Conservation (phyloP, 179 eudicot species). For the Heliamphora pulchella region DNA sequence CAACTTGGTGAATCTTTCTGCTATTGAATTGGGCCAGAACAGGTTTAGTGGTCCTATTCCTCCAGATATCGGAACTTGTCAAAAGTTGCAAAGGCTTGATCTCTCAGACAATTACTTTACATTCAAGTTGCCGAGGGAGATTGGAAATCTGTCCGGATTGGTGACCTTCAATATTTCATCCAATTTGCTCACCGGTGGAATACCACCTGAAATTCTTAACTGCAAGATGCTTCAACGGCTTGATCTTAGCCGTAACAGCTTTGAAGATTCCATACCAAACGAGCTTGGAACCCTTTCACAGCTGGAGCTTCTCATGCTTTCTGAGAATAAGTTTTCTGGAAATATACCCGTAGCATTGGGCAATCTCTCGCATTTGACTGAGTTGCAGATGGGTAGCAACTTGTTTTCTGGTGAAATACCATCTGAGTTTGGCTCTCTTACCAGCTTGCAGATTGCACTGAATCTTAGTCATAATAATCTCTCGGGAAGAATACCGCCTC, state of each 20-base stretch:
- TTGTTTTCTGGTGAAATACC: slow-evolving; percentile 64
- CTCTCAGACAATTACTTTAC: slow-evolving; percentile 65
- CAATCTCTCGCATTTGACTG: slow-evolving; percentile 62
- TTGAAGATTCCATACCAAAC: slow-evolving; percentile 40
- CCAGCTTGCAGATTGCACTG: slow-evolving; percentile 72
- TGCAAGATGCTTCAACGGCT: slow-evolving; percentile 84
- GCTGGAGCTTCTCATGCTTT: slow-evolving; percentile 72
- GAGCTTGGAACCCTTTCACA: slow-evolving; percentile 64
- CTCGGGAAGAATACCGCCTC: slow-evolving; percentile 62
- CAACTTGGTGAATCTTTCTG: slow-evolving; percentile 55
- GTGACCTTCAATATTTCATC: slow-evolving; percentile 73
- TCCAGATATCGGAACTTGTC: slow-evolving; percentile 55
- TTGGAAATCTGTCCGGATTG: slow-evolving; percentile 50
- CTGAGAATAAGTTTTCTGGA: slow-evolving; percentile 69
- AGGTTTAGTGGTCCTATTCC: slow-evolving; percentile 68
- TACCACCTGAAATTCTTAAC: slow-evolving; percentile 53
- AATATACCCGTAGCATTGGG: slow-evolving; percentile 59
- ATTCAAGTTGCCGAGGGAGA: slow-evolving; percentile 61
- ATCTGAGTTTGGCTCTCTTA: slow-evolving; percentile 53
- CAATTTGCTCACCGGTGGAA: slow-evolving; percentile 49
- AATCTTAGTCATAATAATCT: slow-evolving; percentile 72
- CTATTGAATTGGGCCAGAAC: slow-evolving; percentile 73
- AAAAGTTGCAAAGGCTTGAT: slow-evolving; percentile 68
- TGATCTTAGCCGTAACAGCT: slow-evolving; percentile 68
- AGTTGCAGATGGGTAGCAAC: slow-evolving; percentile 85